Evolutionary conservation across 768 basidiomycete genomes (phyloP).

Genomic region (Boletus rubroflammeus): DNA sequence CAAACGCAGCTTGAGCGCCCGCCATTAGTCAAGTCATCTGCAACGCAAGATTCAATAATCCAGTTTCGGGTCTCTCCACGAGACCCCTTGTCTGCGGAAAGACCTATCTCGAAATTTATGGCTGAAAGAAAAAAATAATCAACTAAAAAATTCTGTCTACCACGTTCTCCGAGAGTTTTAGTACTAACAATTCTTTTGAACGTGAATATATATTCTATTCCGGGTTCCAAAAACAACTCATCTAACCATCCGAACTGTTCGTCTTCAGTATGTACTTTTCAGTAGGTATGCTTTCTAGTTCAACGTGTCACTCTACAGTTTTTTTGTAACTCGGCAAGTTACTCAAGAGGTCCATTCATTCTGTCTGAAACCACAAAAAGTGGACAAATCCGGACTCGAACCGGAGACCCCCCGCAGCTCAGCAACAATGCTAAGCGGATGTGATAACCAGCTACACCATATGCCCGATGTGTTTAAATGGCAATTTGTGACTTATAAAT

Average conservation of each 20-base stretch:
- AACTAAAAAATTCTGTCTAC: not conserved
- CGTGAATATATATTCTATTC: not conserved
- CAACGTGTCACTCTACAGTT: not conserved
- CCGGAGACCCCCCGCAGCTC: slow-evolving; percentile 37
- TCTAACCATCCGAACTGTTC: not conserved
- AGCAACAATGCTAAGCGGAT: slow-evolving; percentile 37
- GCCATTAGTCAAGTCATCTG: slow-evolving; percentile 17
- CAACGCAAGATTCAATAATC: slow-evolving; percentile 9
- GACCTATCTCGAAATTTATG: slow-evolving; percentile 34
- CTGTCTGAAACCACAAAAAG: slow-evolving; percentile 10
- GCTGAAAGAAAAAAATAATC: slow-evolving; percentile 25
- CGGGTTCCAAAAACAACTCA: not conserved
- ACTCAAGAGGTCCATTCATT: not conserved
- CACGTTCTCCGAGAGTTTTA: not conserved
- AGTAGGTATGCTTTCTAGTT: not conserved
- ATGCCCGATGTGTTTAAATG: slow-evolving; percentile 21
- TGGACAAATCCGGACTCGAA: slow-evolving; percentile 41
- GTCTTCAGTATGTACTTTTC: not conserved
- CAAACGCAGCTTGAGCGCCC: slow-evolving; percentile 18
- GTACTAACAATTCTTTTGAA: not conserved
- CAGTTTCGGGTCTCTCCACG: not conserved
- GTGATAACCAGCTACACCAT: slow-evolving; percentile 42
- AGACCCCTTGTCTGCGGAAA: slow-evolving; percentile 4
- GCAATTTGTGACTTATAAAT: not conserved
- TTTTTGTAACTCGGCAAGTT: not conserved